These are phyloP conservation scores for Colletotrichum sp. DNA, from an alignment of 2,329 filamentous ascomycete genomes.

Conservation along the genomic window DNA sequence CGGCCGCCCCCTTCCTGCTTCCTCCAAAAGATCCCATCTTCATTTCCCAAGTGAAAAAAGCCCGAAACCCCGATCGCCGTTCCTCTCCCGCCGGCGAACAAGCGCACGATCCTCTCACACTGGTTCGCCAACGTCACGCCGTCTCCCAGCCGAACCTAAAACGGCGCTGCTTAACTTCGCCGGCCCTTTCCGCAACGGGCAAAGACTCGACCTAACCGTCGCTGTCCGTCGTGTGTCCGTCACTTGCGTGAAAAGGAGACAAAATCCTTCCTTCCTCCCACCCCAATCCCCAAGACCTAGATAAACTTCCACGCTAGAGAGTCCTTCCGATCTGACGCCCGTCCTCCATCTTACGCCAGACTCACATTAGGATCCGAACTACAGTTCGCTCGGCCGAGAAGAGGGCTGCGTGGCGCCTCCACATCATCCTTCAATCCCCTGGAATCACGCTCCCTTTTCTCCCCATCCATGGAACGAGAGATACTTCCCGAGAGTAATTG, in stretches of 20 bases:
- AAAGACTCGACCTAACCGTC: background rate
- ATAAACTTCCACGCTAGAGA: slow-evolving; percentile 3
- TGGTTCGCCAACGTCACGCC: background rate
- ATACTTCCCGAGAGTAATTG: background rate
- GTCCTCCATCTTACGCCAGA: background rate
- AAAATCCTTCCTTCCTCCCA: background rate
- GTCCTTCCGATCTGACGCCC: background rate
- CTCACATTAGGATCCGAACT: background rate
- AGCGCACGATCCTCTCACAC: background rate
- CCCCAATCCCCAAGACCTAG: background rate
- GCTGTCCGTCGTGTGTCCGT: background rate
- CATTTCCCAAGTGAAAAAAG: background rate
- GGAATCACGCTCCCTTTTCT: background rate
- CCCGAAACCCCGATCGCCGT: background rate
- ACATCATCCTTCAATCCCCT: background rate
- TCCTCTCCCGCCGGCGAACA: background rate
- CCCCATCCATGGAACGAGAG: background rate
- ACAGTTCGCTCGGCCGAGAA: slow-evolving; percentile 3
- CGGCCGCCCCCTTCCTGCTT: background rate
- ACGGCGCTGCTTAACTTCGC: background rate
- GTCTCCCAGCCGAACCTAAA: background rate
- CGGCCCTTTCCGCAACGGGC: background rate
- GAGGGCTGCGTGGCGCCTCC: background rate
- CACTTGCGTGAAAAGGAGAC: background rate
- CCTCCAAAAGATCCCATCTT: background rate